Evolutionary conservation across 176 grass and related monocot genomes (phyloP).

Genomic region (Phyllostachys edulis): DNA sequence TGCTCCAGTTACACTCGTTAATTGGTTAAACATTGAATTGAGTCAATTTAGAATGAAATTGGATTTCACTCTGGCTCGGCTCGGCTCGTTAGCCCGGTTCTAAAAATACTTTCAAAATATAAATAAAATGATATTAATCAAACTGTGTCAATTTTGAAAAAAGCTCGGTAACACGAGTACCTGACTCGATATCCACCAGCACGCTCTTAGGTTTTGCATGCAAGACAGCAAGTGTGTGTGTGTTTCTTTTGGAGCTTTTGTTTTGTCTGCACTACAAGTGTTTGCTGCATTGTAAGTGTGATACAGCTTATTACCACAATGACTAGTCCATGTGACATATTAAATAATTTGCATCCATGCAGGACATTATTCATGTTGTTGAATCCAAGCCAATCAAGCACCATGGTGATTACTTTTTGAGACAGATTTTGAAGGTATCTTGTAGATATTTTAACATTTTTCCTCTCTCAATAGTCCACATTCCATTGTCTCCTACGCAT

Average conservation of each 20-base stretch:
- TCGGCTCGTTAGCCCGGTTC: too few species aligned
- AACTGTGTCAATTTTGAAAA: too few species aligned
- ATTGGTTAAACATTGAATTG: too few species aligned
- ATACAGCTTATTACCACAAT: background rate
- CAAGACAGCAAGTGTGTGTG: too few species aligned
- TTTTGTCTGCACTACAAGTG: background rate
- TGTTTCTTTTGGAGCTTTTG: background rate
- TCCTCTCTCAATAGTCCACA: background rate
- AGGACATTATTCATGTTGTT: conserved; percentile 85
- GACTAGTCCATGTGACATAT: background rate
- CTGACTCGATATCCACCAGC: too few species aligned
- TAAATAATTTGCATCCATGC: conserved; percentile 11
- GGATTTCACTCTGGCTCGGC: too few species aligned
- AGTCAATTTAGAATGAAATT: too few species aligned
- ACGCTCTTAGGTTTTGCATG: too few species aligned
- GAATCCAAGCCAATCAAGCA: conserved; percentile 74
- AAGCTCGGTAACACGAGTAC: too few species aligned
- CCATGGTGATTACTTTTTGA: conserved; percentile 91
- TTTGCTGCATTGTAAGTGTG: background rate
- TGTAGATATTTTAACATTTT: background rate
- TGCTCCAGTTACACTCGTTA: too few species aligned
- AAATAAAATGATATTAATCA: too few species aligned
- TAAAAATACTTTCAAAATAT: too few species aligned
- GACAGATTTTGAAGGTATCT: conserved; percentile 92
- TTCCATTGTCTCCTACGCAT: background rate